These are phyloP conservation scores for Fraxinus cuspidata DNA, from an alignment of 257 asterid genomes.

Conservation along the genomic window DNA sequence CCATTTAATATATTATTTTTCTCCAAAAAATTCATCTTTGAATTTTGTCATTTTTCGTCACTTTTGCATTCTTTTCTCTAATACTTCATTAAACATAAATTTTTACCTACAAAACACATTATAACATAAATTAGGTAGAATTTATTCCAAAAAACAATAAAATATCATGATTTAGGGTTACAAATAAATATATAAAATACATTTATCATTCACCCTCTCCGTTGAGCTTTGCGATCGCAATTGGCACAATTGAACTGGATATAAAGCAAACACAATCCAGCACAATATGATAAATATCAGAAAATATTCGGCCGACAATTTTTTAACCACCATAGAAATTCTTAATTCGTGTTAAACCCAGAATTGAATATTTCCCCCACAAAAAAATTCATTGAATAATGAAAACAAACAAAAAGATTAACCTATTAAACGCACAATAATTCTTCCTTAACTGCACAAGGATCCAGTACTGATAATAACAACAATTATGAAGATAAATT, in stretches of 20 bases:
- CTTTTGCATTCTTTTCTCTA: too few relatives aligned
- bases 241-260: not conserved
- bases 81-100: too few relatives aligned
- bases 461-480: not conserved
- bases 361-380: not conserved
- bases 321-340: not conserved
- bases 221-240: not conserved
- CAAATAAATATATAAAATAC: too few relatives aligned
- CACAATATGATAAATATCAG: not conserved
- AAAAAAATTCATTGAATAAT: not conserved
- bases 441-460: not conserved
- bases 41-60: too few relatives aligned
- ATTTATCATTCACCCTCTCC: not conserved
- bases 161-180: too few relatives aligned
- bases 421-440: not conserved
- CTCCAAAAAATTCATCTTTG: too few relatives aligned
- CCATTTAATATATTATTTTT: too few relatives aligned
- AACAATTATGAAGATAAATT: conserved; percentile 1
- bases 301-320: not conserved
- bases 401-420: not conserved
- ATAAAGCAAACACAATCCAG: not conserved
- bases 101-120: too few relatives aligned
- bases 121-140: too few relatives aligned
- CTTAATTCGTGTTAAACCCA: too few relatives aligned
- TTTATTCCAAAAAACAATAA: too few relatives aligned